Base-by-base conservation (phyloP, 2,329 filamentous ascomycete species). In the Beauveria scarabaeidicola region DNA sequence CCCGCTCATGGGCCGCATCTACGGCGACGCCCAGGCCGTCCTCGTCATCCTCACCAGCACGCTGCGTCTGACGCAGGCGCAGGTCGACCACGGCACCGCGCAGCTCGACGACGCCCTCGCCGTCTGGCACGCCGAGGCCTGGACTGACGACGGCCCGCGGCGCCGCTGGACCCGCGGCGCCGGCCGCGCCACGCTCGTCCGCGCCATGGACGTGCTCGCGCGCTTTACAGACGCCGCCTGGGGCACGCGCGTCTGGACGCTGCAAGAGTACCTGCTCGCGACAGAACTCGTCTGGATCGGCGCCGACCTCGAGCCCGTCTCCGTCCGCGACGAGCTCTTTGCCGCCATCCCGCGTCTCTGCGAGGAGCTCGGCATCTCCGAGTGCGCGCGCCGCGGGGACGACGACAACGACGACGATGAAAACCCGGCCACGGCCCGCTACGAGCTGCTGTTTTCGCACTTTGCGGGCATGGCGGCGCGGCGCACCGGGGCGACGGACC, bases 201-300 rank as follows among this genome's bases (percentile, higher is more conserved):
- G 17, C 23, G 40, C 52, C 19, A 55, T 55, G 52, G n/a, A 46
- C 5, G 11, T 17, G 17, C 52, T 55, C 40, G 32, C 40, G n/a
- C 40, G 52, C 17, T 55, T 55, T 8, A 19, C 52, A 3, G 21
- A 29, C 8, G 19, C 38, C 1, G 40, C 52, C 23, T 55, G 52
- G 52, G 52, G 52, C 40, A 55, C 52, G 15, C 52, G 52, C 25
- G 41, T 55, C 27, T 55, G 52, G 52, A 55, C 52, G 27, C 41
- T 55, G 40, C 52, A 55, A 29, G 52, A 55, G 40, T 55, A 55
- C 40, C 25, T 55, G 6, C 41, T 55, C 17, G 52, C 25, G 15
- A 25, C 25, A 6, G 19, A 36, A 2, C 9, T 55, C n/a, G 10
- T 55, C 3, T 55, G 52, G 52, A 55, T 55, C 25, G 52, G 52